These are phyloP conservation scores for Ogataea pignaliae DNA, from an alignment of 805 yeast genomes.

Conservation along the genomic window DNA sequence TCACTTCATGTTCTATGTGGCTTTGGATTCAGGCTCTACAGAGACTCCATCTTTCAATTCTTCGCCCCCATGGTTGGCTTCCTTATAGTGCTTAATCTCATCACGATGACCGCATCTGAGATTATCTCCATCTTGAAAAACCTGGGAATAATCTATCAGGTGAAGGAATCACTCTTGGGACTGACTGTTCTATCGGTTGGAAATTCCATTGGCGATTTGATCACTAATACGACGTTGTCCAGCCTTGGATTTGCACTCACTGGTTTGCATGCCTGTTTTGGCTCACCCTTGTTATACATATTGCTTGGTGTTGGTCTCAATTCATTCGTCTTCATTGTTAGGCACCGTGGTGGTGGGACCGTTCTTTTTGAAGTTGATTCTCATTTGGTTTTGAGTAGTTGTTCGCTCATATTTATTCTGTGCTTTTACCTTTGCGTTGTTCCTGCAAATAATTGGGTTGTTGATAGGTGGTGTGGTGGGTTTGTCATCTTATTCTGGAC, in stretches of 20 bases:
- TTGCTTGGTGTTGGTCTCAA: slow-evolving; percentile 49
- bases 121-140: slow-evolving; percentile 35
- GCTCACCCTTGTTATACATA: slow-evolving; percentile 47
- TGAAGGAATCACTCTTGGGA: slow-evolving; percentile 46
- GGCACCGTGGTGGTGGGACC: slow-evolving; percentile 2
- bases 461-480: slow-evolving; percentile 38
- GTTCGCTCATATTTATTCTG: slow-evolving; percentile 38
- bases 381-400: slow-evolving; percentile 34
- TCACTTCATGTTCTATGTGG: too few species aligned
- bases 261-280: slow-evolving; percentile 50
- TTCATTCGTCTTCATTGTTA: slow-evolving; percentile 31
- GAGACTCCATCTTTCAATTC: slow-evolving; percentile 12
- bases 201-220: slow-evolving; percentile 48
- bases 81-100: slow-evolving; percentile 22
- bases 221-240: slow-evolving; percentile 44
- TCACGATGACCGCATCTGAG: slow-evolving; percentile 27
- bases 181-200: slow-evolving; percentile 44
- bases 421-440: slow-evolving; percentile 35
- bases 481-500: slow-evolving; percentile 30
- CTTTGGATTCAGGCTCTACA: slow-evolving; percentile 3
- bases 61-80: slow-evolving; percentile 28
- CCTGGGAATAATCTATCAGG: slow-evolving; percentile 38
- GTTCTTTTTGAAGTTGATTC: slow-evolving; percentile 36
- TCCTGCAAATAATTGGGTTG: slow-evolving; percentile 43
- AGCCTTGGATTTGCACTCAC: slow-evolving; percentile 34